Evolutionary conservation across 306 rosid genomes (phyloP), one percentile per base, ranked within the genome.

Genomic region (Boehmeria nivea): DNA sequence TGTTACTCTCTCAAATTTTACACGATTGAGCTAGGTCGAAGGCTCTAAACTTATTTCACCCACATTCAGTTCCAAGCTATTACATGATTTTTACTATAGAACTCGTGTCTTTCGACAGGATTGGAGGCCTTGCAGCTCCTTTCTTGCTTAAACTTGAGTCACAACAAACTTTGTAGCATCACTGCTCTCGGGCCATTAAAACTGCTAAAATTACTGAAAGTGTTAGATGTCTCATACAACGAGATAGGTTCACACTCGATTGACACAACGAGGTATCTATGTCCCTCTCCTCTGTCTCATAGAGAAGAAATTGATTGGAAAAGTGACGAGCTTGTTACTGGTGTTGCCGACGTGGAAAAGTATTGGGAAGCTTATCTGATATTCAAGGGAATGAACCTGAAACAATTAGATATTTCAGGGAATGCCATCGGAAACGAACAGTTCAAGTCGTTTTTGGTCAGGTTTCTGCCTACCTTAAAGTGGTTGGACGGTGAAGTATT

Each of bases 51-150:
- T 48, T 13, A 21, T 12, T 2, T 46, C 28, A 46, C 12, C 2
- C 3, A 8, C 31, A n/a, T n/a, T n/a, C n/a, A n/a, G n/a, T n/a
- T n/a, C n/a, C n/a, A n/a, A n/a, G n/a, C n/a, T n/a, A n/a, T n/a
- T n/a, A n/a, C n/a, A n/a, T n/a, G n/a, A n/a, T n/a, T n/a, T n/a
- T n/a, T n/a, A n/a, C n/a, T n/a, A n/a, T n/a, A n/a, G n/a, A n/a
- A n/a, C n/a, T n/a, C n/a, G n/a, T n/a, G n/a, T 53, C 34, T 69
- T 64, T 70, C 71, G 55, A 78, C 78, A 91, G 99, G 96, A 36
- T 63, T 91, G 85, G 95, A 87, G 76, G 85, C 88, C 43, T 63
- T 91, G 94, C 96, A 84, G 68, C 95, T 87, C 67, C 84, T 87
- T 13, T 77, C 86, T 65, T 61, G 76, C 80, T 77, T 85, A 67